These are phyloP conservation scores for Adansonia gregorii DNA, from an alignment of 441 rosid genomes.

Conservation along the genomic window DNA sequence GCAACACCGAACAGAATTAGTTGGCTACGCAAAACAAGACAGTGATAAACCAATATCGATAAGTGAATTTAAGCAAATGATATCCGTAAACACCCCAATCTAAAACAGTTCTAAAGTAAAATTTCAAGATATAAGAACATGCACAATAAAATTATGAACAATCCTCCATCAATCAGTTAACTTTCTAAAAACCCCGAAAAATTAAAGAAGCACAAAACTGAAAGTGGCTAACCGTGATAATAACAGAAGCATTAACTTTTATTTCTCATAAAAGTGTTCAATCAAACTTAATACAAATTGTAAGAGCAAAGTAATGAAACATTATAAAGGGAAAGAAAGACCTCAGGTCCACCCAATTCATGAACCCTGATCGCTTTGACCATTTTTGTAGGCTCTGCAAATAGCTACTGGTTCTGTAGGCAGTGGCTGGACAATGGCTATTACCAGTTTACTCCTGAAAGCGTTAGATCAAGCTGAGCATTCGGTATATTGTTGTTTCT, in stretches of 20 bases:
- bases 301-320: not conserved
- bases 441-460: slow-evolving; percentile 3
- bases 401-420: slow-evolving; percentile 22
- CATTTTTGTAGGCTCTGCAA: slow-evolving; percentile 47
- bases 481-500: not conserved
- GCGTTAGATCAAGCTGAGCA: not conserved
- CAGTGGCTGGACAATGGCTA: slow-evolving; percentile 57
- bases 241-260: not conserved
- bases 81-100: not conserved
- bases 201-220: too few species aligned
- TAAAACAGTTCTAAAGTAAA: not conserved
- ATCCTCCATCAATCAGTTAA: not conserved
- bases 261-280: not conserved
- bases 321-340: slow-evolving; percentile 27
- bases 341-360: slow-evolving; percentile 89
- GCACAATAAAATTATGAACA: not conserved
- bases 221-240: not conserved
- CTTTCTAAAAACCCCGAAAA: not conserved
- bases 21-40: not conserved
- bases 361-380: slow-evolving; percentile 81
- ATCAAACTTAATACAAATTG: not conserved
- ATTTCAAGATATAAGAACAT: not conserved
- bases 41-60: not conserved
- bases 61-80: not conserved
- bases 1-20: not conserved